phyloP scores from a whole-genome alignment of 2,329 filamentous ascomycete species.

The Colletotrichum brevisporum region DNA sequence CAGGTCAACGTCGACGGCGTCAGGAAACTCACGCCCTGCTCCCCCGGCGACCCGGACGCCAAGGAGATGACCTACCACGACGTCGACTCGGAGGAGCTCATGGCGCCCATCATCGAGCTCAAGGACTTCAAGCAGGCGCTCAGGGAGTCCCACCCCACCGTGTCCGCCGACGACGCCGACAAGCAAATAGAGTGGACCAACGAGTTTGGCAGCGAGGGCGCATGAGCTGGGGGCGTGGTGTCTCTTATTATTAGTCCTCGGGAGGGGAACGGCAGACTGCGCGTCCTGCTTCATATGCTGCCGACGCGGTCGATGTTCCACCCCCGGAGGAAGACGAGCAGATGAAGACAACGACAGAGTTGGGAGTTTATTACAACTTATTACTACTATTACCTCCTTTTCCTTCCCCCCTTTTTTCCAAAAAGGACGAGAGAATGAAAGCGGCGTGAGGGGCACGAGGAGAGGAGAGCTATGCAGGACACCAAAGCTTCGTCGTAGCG shows the following conservation, averaged over 20 bases:
- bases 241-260: neutral
- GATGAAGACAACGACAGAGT: conserved; percentile 7
- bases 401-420: no score
- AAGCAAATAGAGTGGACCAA: conserved; percentile 93
- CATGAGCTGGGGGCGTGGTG: conserved; percentile 49
- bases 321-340: neutral
- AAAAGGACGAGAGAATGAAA: conserved; percentile 14
- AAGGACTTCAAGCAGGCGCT: conserved; percentile 97
- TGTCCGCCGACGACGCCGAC: conserved; percentile 87
- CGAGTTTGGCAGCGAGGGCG: conserved; percentile 94
- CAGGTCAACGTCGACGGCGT: conserved; percentile 79
- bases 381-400: neutral
- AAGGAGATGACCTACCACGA: conserved; percentile 96
- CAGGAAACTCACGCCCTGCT: conserved; percentile 88
- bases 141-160: conserved; percentile 88
- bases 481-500: no score
- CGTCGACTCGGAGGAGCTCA: conserved; percentile 84
- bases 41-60: conserved; percentile 87
- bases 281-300: no score
- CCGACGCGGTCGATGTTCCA: no score
- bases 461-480: no score
- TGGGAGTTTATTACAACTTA: neutral
- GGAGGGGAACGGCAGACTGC: no score
- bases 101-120: conserved; percentile 87
- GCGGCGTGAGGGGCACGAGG: neutral